A percentile compares a stretch with the other conserved stretches of the same genome.
These are phyloP conservation scores for Serendipita sp. DNA, from an alignment of 768 basidiomycete genomes.

Conservation along the genomic window DNA sequence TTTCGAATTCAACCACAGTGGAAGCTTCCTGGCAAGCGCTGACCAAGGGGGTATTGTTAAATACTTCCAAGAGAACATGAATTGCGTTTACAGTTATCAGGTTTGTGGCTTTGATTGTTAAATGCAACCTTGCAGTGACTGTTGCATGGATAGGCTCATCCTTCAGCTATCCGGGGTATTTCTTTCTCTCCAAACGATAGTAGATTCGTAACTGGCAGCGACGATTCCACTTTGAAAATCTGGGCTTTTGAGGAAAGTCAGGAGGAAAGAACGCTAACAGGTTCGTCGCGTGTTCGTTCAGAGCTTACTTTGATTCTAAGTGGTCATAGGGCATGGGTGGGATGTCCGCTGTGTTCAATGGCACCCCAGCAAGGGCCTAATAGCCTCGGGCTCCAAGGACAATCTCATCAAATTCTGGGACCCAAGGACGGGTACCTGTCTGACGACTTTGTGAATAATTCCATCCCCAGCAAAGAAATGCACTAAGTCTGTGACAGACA, in stretches of 20 bases:
- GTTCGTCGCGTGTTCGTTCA: slow-evolving; percentile 24
- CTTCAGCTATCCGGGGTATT: slow-evolving; percentile 86
- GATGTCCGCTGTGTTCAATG: slow-evolving; percentile 98
- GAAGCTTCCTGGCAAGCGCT: slow-evolving; percentile 81
- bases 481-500: slow-evolving; percentile 36
- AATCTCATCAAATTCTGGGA: slow-evolving; percentile 99
- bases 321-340: slow-evolving; percentile 77
- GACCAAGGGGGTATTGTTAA: slow-evolving; percentile 94
- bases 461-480: neutral
- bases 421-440: slow-evolving; percentile 76
- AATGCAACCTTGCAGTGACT: neutral
- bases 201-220: slow-evolving; percentile 86
- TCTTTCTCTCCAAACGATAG: slow-evolving; percentile 87
- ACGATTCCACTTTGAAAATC: slow-evolving; percentile 86
- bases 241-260: slow-evolving; percentile 90
- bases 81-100: slow-evolving; percentile 21
- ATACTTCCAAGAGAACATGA: slow-evolving; percentile 99
- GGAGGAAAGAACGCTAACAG: slow-evolving; percentile 77
- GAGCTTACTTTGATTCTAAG: neutral
- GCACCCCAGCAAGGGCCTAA: slow-evolving; percentile 92
- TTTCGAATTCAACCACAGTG: slow-evolving; percentile 80
- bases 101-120: neutral
- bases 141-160: slow-evolving; percentile 43
- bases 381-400: slow-evolving; percentile 93
- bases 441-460: slow-evolving; percentile 68